Percentiles rank a stretch among this genome's conserved stretches.
These are phyloP conservation scores for Albugo candida DNA, from an alignment of 352 stramenopile species.

Conservation along the genomic window DNA sequence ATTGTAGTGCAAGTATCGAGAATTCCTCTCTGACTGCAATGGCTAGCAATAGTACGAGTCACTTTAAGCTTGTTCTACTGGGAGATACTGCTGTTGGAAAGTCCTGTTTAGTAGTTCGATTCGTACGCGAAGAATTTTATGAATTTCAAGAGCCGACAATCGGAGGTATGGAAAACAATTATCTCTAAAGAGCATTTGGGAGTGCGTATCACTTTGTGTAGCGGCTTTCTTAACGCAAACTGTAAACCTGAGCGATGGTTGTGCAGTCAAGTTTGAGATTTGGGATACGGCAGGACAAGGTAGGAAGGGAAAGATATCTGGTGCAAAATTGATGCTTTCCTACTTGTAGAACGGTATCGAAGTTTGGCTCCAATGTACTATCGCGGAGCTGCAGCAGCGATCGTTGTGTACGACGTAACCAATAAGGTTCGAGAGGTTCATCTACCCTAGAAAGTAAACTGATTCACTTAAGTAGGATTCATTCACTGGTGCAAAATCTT, in stretches of 20 bases:
- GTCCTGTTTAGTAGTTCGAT: constrained; percentile 98
- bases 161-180: constrained; percentile 29
- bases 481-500: constrained; percentile 96
- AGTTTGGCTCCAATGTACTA: constrained; percentile 98
- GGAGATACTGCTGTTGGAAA: constrained; percentile 99
- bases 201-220: constrained; percentile 5
- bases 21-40: constrained; percentile 14
- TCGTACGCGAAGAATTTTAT: constrained; percentile 99
- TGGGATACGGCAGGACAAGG: constrained; percentile 96
- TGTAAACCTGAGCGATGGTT: constrained; percentile 90
- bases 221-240: constrained; percentile 97
- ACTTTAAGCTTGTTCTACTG: constrained; percentile 99
- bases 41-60: constrained; percentile 71
- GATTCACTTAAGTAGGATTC: constrained; percentile 59
- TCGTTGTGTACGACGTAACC: constrained; percentile 95
- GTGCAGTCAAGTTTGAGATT: constrained; percentile 99
- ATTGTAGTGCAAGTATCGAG: too few species aligned
- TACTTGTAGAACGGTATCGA: constrained; percentile 81
- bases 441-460: constrained; percentile 3
- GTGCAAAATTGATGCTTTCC: neutral
- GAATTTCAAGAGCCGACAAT: constrained; percentile 98
- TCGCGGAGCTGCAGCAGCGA: constrained; percentile 84
- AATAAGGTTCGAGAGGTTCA: constrained; percentile 70
- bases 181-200: neutral
- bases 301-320: constrained; percentile 4